These are phyloP conservation scores for Cytospora paraplurivora DNA, from an alignment of 2,329 filamentous ascomycete species.

Conservation along the genomic window DNA sequence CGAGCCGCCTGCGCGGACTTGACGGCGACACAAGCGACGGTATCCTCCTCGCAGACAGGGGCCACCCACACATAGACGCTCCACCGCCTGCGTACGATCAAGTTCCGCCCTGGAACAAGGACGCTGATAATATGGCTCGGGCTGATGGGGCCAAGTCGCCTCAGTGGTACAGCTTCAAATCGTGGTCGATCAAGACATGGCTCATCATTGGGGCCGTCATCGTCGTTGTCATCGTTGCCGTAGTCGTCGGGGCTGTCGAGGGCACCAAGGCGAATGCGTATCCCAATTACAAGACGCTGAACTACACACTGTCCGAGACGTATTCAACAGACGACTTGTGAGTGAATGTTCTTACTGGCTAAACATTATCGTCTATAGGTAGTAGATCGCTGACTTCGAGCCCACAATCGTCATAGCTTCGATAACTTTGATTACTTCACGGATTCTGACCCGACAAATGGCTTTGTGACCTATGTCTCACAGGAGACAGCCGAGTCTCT, in stretches of 20 bases:
- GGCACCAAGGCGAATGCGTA: constrained; percentile 44
- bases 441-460: constrained; percentile 52
- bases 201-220: constrained; percentile 42
- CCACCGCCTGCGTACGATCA: not conserved
- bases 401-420: constrained; percentile 6
- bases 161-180: constrained; percentile 44
- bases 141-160: not conserved
- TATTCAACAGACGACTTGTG: constrained; percentile 52
- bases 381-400: not conserved
- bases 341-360: constrained; percentile 4
- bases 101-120: not conserved
- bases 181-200: constrained; percentile 58
- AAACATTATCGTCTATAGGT: not conserved
- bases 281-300: constrained; percentile 50
- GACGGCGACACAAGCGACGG: not conserved
- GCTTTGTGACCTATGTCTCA: constrained; percentile 58
- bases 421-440: constrained; percentile 57
- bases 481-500: constrained; percentile 30
- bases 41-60: not conserved
- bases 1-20: not conserved
- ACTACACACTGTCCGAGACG: constrained; percentile 51
- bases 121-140: not conserved
- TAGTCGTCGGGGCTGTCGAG: constrained; percentile 48
- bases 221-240: constrained; percentile 48
- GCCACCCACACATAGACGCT: not conserved